Conservation (phyloP, 2,329 filamentous ascomycete genomes). For the Didymellaceae sp. region DNA sequence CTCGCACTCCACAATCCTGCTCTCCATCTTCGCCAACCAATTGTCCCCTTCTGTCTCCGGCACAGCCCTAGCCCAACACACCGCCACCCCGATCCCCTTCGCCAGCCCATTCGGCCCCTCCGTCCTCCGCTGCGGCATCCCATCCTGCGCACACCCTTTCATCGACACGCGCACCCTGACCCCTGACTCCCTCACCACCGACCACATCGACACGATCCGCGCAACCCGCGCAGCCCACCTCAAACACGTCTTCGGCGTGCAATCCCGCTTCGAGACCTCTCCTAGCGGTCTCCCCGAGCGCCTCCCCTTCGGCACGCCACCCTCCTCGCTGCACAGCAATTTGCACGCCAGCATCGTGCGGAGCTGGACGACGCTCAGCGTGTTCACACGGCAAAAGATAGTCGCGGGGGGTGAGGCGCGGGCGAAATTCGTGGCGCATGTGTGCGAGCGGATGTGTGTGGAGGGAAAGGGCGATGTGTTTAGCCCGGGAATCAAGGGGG, state of each 20-base stretch:
- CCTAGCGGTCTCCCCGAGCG: conserved; percentile 39
- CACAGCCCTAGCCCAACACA: conserved; percentile 11
- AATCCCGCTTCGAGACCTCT: conserved; percentile 25
- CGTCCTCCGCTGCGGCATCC: conserved; percentile 34
- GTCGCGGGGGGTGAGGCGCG: conserved; percentile 7
- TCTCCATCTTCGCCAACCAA: conserved; percentile 35
- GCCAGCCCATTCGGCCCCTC: conserved; percentile 36
- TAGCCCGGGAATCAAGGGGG: conserved; percentile 15
- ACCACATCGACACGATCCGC: conserved; percentile 20
- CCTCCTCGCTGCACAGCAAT: conserved; percentile 34
- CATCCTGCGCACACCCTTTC: conserved; percentile 26
- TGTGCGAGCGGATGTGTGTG: conserved; percentile 26
- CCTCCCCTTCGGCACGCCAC: conserved; percentile 22
- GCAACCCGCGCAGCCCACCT: conserved; percentile 32
- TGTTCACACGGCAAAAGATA: conserved; percentile 15
- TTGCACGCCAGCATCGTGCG: conserved; percentile 37
- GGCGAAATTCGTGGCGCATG: conserved; percentile 25
- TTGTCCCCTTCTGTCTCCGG: conserved; percentile 17
- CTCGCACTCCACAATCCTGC: conserved; percentile 24
- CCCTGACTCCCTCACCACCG: not conserved
- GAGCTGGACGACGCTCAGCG: conserved; percentile 26
- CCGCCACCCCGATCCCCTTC: conserved; percentile 31
- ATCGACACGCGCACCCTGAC: not conserved
- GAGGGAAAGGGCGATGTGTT: conserved; percentile 36
- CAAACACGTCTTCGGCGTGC: conserved; percentile 26